Base-by-base conservation (phyloP, 768 basidiomycete species). In the Pisolithus orientalis region DNA sequence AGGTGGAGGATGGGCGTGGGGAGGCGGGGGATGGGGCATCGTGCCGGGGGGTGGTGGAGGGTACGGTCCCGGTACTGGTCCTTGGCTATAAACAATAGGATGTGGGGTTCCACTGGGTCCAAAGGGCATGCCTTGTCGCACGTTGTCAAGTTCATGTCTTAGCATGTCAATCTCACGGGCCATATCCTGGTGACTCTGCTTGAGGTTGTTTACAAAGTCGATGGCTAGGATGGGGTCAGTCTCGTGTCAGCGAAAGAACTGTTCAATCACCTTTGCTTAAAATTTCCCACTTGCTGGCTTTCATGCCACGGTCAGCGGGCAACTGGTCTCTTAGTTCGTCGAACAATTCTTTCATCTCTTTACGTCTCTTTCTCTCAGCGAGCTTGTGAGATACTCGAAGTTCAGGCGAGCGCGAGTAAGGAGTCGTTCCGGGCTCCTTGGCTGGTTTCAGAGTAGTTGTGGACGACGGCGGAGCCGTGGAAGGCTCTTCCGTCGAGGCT, bases 231-330 rank as follows among this genome's bases (percentile, higher is more conserved):
- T 31, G 42, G 31, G 42, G 31, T 48, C 58, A 32, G 61, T 53
- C 21, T 24, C 40, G 4, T 42, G 44, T 21, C 5, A 21, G 44
- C 28, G 27, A 43, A 10, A 39, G 25, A 14, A 40, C 37, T 37
- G 47, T 13, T 9, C 32, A 44, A 37, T 57, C 58, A 90, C 94
- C 90, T 84, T 96, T 95, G 70, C 86, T 94, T 32, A 99, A 72
- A 55, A 97, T 97, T 74, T 99, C 96, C 96, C 95, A 98, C 72
- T 99, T 99, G 72, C 90, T 94, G 17, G 92, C 88, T 65, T 98
- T 98, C 84, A 94, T 90, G 40, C 87, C 93, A 49, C 88, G 81
- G 72, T 93, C 93, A 48, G 87, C 86, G 1, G 96, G 96, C 25
- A 99, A 73, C 62, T 90, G 84, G 67, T 96, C 94, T 53, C 93